Base-by-base conservation (phyloP, 177 flowering plant genomes). In the Vitis hybrid region DNA sequence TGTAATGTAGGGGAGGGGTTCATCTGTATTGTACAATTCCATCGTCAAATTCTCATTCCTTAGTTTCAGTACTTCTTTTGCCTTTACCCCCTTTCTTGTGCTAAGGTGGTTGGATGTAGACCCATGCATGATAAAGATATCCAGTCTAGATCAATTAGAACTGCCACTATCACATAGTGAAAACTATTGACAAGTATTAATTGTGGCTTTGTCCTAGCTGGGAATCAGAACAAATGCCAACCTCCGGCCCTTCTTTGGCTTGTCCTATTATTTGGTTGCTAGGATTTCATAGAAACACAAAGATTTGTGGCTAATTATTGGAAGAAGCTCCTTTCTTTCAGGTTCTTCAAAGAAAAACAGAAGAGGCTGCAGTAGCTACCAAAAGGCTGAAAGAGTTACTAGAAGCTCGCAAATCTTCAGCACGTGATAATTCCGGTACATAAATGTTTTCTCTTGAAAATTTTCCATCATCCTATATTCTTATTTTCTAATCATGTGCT, bases 361-460 rank as follows among this genome's bases (percentile, higher is more conserved):
- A 96, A 82, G 99, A 96, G 75, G 99, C 99, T 82, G 97, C 99
- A 73, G 85, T 92, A 92, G 98, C 98, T 71, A 96, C 98, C 75
- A 96, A 93, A 83, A 86, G 99, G 81, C 79, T 96, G 61, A 95
- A 93, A 74, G 98, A 95, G 73, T 79, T 96, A 86, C 88, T 96
- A n/a, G 99, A 93, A 83, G 89, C 97, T 71, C 97, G 98, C 20
- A 96, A 93, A 76, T 84, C 89, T 73, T 83, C 96, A 77, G 71
- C 80, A 13, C 93, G 99, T 57, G 99, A 96, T 54, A 81, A 62
- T 80, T 76, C 89, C 67, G 95, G 99, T 93, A 18, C 45, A 62
- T n/a, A 9, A n/a, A 71, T 51, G 39, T 45, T 56, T 63, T 63
- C 18, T 61, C 49, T 45, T 31, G 5, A 39, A n/a, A n/a, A 39